These are phyloP conservation scores for Triangularia setosa DNA, from an alignment of 2,329 filamentous ascomycete species.

Conservation along the genomic window DNA sequence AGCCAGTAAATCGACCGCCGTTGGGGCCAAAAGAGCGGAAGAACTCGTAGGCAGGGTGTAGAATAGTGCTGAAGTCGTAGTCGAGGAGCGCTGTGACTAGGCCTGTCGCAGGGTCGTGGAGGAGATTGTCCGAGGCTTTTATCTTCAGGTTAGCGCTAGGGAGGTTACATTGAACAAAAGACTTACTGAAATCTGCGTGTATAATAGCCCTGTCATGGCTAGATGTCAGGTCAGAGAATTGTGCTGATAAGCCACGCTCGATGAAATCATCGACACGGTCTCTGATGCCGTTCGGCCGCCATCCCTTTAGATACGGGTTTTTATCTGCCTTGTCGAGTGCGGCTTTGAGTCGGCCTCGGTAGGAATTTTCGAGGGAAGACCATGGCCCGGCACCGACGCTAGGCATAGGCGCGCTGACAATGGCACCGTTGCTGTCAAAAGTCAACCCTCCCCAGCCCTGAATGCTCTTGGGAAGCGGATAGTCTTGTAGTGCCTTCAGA, in stretches of 20 bases:
- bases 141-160: background rate
- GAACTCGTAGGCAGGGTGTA: conserved; percentile 19
- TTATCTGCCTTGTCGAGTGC: conserved; percentile 28
- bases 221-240: conserved; percentile 24
- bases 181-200: conserved; percentile 32
- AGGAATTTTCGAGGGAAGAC: conserved; percentile 29
- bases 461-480: conserved; percentile 31
- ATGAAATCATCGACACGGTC: conserved; percentile 31
- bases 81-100: conserved; percentile 29
- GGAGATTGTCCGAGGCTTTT: conserved; percentile 29
- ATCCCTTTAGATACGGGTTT: conserved; percentile 20
- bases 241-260: conserved; percentile 25
- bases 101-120: conserved; percentile 27
- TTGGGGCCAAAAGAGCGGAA: conserved; percentile 15
- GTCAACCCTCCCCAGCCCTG: conserved; percentile 31
- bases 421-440: conserved; percentile 30
- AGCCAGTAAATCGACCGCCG: conserved; percentile 14
- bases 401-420: conserved; percentile 32
- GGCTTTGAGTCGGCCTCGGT: conserved; percentile 26
- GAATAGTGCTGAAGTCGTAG: conserved; percentile 18
- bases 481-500: conserved; percentile 32
- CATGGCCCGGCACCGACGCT: conserved; percentile 32
- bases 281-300: conserved; percentile 28
- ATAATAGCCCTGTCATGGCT: conserved; percentile 26
- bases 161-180: background rate